phyloP scores from a whole-genome alignment of 2,329 filamentous ascomycete genomes.

The Didymella pinodella region DNA sequence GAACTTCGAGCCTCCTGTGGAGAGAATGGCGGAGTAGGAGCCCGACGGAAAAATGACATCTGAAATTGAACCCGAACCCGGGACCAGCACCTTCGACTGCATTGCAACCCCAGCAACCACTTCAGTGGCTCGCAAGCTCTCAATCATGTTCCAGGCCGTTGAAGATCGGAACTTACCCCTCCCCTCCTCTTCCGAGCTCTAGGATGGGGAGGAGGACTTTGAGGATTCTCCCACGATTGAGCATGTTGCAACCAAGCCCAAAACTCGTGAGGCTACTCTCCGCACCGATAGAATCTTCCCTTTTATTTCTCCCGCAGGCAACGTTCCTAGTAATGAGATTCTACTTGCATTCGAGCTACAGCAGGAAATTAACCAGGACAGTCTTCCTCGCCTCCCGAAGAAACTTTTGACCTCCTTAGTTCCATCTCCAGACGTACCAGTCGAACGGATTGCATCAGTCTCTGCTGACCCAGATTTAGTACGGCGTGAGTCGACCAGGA shows the following conservation, averaged over 20 bases:
- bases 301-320: background rate
- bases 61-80: background rate
- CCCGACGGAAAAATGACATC: background rate
- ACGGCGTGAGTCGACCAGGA: background rate
- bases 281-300: background rate
- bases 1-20: background rate
- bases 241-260: background rate
- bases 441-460: background rate
- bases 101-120: background rate
- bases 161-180: slow-evolving; percentile 17
- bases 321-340: background rate
- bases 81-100: background rate
- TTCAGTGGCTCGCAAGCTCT: background rate
- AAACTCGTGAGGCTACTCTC: background rate
- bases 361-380: background rate
- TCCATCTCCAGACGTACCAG: background rate
- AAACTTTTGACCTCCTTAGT: background rate
- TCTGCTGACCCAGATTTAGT: background rate
- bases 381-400: background rate
- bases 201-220: slow-evolving; percentile 12
- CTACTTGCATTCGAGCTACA: background rate
- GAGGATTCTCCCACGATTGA: slow-evolving; percentile 1
- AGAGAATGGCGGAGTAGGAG: background rate
- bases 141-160: background rate
- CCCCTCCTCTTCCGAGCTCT: slow-evolving; percentile 11